Percentiles rank a stretch among this genome's conserved stretches.
phyloP scores from a whole-genome alignment of 352 stramenopile genomes.

The Pelagophyceae sp. region DNA sequence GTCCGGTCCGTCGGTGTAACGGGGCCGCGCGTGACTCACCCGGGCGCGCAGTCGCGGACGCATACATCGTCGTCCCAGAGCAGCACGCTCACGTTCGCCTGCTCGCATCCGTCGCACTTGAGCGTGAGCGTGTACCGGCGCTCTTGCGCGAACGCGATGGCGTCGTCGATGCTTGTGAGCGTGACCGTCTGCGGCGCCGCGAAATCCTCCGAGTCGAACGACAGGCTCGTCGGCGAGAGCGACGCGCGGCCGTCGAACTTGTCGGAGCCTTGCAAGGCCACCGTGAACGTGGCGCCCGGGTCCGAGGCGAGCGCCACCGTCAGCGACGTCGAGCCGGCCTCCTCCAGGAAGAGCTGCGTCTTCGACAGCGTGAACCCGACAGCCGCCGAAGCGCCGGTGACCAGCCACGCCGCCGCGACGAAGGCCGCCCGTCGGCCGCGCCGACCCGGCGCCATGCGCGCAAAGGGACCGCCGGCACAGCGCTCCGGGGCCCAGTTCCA shows the following conservation, averaged over 20 bases:
- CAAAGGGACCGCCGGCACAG: no score
- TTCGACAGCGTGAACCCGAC: constrained; percentile 17
- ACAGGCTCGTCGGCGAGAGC: no score
- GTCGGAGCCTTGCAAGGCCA: constrained; percentile 1
- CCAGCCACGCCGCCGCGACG: no score
- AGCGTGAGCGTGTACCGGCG: not conserved
- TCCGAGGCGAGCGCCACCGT: constrained; percentile 24
- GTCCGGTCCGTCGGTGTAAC: no score
- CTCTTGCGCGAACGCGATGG: constrained; percentile 23
- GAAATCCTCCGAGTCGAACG: constrained; percentile 27
- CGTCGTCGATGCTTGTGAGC: constrained; percentile 27
- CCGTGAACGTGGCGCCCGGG: constrained; percentile 19
- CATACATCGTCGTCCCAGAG: constrained; percentile 7
- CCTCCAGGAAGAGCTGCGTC: constrained; percentile 28
- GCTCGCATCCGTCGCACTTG: not conserved
- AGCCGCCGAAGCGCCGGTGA: no score
- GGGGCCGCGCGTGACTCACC: no score
- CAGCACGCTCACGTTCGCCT: not conserved
- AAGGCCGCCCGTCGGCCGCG: no score
- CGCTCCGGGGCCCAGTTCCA: no score
- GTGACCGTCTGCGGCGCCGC: constrained; percentile 19
- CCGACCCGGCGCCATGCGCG: no score
- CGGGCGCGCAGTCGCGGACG: not conserved
- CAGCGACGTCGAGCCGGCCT: constrained; percentile 16
- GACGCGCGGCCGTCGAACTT: not conserved